phyloP scores from a whole-genome alignment of 2,329 filamentous ascomycete species.

The Trichophyton equinum region DNA sequence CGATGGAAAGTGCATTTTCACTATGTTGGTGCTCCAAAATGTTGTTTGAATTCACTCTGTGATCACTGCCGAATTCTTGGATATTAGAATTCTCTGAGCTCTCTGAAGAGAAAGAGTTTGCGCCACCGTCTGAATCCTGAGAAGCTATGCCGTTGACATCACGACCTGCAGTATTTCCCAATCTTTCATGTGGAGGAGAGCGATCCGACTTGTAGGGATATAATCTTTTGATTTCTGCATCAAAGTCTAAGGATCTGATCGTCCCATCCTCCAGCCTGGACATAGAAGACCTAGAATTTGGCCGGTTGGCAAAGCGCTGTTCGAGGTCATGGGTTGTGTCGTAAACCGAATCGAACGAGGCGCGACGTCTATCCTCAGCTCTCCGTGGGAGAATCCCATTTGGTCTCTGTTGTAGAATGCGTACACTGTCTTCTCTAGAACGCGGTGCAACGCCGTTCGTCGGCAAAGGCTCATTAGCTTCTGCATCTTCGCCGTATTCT shows the following conservation, averaged over 20 bases:
- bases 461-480: conserved; percentile 11
- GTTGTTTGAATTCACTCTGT: background rate
- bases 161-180: background rate
- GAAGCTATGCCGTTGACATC: background rate
- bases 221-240: background rate
- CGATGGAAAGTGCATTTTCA: background rate
- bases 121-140: background rate
- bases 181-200: background rate
- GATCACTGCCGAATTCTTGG: background rate
- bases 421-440: background rate
- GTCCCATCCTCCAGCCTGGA: conserved; percentile 28
- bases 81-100: background rate
- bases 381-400: conserved; percentile 6
- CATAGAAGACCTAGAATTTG: conserved; percentile 33
- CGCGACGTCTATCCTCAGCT: conserved; percentile 26
- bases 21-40: background rate
- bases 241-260: background rate
- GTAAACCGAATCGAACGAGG: conserved; percentile 42
- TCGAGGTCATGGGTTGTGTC: conserved; percentile 43
- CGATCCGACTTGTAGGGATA: background rate
- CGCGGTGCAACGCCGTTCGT: background rate
- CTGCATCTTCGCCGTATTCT: conserved; percentile 42
- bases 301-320: conserved; percentile 28
- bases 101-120: background rate
- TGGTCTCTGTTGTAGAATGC: background rate